These are phyloP conservation scores for Pseudogymnoascus verrucosus DNA, from an alignment of 2,329 filamentous ascomycete genomes.

Conservation along the genomic window DNA sequence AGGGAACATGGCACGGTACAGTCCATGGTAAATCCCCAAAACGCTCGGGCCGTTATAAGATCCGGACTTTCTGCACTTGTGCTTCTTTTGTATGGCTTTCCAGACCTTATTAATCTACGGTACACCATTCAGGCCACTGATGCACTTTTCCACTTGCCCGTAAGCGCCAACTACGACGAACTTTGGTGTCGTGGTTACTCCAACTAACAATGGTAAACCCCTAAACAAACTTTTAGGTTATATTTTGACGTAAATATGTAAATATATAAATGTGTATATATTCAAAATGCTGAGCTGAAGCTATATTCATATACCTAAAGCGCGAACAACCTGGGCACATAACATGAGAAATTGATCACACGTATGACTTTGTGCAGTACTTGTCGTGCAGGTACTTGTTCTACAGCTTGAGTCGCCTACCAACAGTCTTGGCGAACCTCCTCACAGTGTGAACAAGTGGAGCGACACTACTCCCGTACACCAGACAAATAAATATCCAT, in stretches of 20 bases:
- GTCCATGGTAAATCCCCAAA: not conserved
- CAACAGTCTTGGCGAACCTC: constrained; percentile 5
- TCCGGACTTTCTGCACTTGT: not conserved
- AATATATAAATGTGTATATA: not conserved
- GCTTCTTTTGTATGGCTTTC: not conserved
- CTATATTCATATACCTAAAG: not conserved
- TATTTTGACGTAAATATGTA: not conserved
- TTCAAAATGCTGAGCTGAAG: not conserved
- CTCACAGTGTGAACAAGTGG: constrained; percentile 5
- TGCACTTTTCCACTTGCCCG: not conserved
- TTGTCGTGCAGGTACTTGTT: not conserved
- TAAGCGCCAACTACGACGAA: not conserved
- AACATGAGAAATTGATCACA: constrained; percentile 5
- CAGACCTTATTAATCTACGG: not conserved
- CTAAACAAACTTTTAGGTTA: not conserved
- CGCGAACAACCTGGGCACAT: not conserved
- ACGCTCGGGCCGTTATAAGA: not conserved
- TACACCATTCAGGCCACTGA: not conserved
- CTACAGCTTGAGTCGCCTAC: constrained; percentile 2
- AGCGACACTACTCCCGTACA: constrained; percentile 5
- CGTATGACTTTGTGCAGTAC: not conserved
- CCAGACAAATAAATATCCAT: constrained; percentile 8
- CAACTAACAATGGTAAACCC: not conserved
- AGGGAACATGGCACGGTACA: not conserved
- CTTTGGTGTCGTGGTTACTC: not conserved